A percentile compares a stretch with the other conserved stretches of the same genome.
Conservation (phyloP, 2,329 filamentous ascomycete genomes). For the Phialophora macrospora region DNA sequence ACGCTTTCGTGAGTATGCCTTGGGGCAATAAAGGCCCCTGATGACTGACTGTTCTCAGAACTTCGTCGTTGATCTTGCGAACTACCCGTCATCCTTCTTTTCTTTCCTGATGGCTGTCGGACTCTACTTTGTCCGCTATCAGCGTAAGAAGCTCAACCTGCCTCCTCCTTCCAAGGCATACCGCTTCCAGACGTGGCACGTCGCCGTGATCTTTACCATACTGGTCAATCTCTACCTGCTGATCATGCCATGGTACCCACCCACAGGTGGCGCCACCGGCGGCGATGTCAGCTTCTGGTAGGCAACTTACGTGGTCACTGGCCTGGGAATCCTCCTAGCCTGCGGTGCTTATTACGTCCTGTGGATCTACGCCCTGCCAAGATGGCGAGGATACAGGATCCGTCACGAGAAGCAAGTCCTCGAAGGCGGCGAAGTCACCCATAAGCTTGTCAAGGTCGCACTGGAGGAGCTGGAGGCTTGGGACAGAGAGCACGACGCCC, state of each 20-base stretch:
- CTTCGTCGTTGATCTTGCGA: constrained; percentile 61
- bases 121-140: constrained; percentile 62
- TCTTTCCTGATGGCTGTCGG: constrained; percentile 62
- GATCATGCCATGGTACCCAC: constrained; percentile 74
- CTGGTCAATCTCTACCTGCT: constrained; percentile 66
- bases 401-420: constrained; percentile 61
- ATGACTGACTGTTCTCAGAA: constrained; percentile 41
- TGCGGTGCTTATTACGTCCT: constrained; percentile 64
- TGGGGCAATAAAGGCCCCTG: background rate
- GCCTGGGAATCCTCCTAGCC: constrained; percentile 62
- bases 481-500: constrained; percentile 63
- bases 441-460: constrained; percentile 62
- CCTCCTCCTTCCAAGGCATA: constrained; percentile 37
- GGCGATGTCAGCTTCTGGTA: constrained; percentile 77
- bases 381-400: constrained; percentile 58
- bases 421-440: constrained; percentile 55
- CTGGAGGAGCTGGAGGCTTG: constrained; percentile 58
- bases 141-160: constrained; percentile 58
- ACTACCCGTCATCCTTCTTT: constrained; percentile 66
- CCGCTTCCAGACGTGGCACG: constrained; percentile 63
- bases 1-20: constrained; percentile 57
- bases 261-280: constrained; percentile 61
- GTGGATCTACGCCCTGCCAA: constrained; percentile 64
- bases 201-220: constrained; percentile 64
- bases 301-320: constrained; percentile 68